Evolutionary conservation across 2,329 filamentous ascomycete species (phyloP).

Genomic region (Arthroderma sp.): DNA sequence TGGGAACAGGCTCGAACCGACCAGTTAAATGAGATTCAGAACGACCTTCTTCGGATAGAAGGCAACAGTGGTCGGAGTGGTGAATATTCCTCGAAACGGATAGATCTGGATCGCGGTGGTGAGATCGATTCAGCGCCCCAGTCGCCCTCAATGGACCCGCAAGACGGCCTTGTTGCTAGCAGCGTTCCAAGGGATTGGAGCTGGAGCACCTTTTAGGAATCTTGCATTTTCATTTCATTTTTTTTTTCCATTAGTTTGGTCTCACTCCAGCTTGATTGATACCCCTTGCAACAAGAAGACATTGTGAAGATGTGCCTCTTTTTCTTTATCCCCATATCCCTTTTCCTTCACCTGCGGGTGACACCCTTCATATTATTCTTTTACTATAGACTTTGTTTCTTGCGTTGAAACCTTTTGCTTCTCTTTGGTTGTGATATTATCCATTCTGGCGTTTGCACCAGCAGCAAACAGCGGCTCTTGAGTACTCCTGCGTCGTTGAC

Average conservation of each 20-base stretch:
- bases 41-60: constrained; percentile 15
- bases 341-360: too few species aligned
- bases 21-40: constrained; percentile 40
- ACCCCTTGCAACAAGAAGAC: background rate
- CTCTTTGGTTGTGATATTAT: background rate
- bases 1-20: constrained; percentile 40
- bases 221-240: constrained; percentile 11
- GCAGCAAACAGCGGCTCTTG: too few species aligned
- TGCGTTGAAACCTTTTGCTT: too few species aligned
- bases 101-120: constrained; percentile 10
- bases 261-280: constrained; percentile 2
- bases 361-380: too few species aligned
- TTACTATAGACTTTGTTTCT: too few species aligned
- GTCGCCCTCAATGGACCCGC: constrained; percentile 14
- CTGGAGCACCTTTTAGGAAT: constrained; percentile 47
- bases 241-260: constrained; percentile 4
- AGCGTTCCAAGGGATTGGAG: constrained; percentile 48
- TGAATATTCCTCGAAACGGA: constrained; percentile 10
- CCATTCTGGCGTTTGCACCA: background rate
- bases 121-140: constrained; percentile 3
- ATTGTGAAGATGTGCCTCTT: too few species aligned
- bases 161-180: constrained; percentile 35
- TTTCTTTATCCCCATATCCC: too few species aligned
- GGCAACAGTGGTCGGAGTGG: background rate
- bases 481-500: too few species aligned